Base-by-base conservation (phyloP, 768 basidiomycete species). In the Dendrothele bispora region DNA sequence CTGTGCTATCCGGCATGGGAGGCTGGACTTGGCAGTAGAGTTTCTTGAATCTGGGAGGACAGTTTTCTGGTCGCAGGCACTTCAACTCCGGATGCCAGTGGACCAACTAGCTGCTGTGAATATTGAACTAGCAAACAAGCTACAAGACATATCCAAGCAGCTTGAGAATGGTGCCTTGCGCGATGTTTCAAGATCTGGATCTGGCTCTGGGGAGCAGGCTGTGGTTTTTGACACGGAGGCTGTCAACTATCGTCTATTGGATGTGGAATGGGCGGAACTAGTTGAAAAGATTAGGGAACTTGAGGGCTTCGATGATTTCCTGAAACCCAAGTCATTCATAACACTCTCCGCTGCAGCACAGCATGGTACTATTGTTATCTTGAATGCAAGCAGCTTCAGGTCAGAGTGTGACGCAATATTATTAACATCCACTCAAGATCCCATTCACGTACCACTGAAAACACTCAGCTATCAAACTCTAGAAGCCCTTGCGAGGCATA, bases 321-420 rank as follows among this genome's bases (percentile, higher is more conserved):
- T 62, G 35, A 39, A 47, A 10, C 49, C 55, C n/a, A 50, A 45
- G 12, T 52, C 46, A 30, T 48, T 58, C 26, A 10, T 49, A 6
- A 43, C 37, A 26, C 46, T 58, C 35, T 52, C 24, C n/a, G 21
- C 10, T 20, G 55, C 61, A 12, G 55, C 61, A 11, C 28, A n/a
- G n/a, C 42, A 50, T 38, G 67, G 66, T 28, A 66, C 69, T 3
- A 56, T 69, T 15, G 59, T 69, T 32, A 57, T 70, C 37, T 53
- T 69, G 21, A 69, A 67, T 34, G 60, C 55, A 8, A 62, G 58
- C 21, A n/a, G n/a, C n/a, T n/a, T n/a, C n/a, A n/a, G n/a, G n/a
- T n/a, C n/a, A n/a, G n/a, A n/a, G n/a, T n/a, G n/a, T n/a, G n/a
- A n/a, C n/a, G n/a, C n/a, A n/a, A n/a, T n/a, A n/a, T n/a, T n/a